Base-by-base conservation (phyloP, 805 yeast species). In the Saturnispora ahearnii region DNA sequence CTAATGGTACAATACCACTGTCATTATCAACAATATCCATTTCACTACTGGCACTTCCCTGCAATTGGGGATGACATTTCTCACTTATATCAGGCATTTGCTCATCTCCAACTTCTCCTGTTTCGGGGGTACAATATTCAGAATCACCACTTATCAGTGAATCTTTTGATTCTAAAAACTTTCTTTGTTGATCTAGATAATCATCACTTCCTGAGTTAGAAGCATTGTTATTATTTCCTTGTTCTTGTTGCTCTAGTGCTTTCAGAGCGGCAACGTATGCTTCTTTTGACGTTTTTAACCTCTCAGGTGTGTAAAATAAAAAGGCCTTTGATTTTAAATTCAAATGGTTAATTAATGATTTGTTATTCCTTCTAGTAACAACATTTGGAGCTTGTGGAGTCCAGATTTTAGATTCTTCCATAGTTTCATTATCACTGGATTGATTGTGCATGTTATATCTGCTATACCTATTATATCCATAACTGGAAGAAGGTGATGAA, bases 301-400 rank as follows among this genome's bases (percentile, higher is more conserved):
- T 33, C 10, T 52, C 48, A 11, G 48, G 45, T 3, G 30, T 26
- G 18, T 50, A 50, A 18, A 33, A 43, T 15, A 42, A 48, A 18
- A 21, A 48, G 1, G 37, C 44, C 21, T 48, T 50, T 22, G 52
- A 42, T 5, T 22, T 13, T 9, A 31, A 11, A 24, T 43, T 46
- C 15, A 48, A 13, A 29, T 44, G 36, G 9, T 44, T 33, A 7
- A 41, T 33, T 9, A 53, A 31, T 10, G 37, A 36, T 6, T 50
- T 50, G 15, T 37, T 29, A 26, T 31, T 44, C 11, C 21, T 33
- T 18, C 41, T 49, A 11, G 36, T 30, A 12, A 49, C 38, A 5
- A 44, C 44, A 28, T 46, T 44, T 5, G 31, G 37, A 11, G 32
- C 44, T 21, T 34, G 41, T 10, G 56, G 56, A 18, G 37, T 41